These are phyloP conservation scores for Phaseolus lunatus DNA, from an alignment of 306 rosid genomes.

Conservation along the genomic window DNA sequence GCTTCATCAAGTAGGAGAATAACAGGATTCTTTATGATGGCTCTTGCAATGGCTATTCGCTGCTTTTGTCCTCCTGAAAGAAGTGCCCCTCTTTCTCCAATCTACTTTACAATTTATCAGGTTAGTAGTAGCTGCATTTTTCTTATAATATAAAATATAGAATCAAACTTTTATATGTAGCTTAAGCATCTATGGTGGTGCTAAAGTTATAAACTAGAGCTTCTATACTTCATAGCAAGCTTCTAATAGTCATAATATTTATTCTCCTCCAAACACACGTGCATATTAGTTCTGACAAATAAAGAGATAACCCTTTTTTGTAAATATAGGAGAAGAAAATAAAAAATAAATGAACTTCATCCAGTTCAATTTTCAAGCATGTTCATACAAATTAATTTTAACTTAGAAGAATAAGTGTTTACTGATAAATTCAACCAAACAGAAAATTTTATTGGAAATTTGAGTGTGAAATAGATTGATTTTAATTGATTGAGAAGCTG, in stretches of 20 bases:
- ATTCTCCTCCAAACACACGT: neutral
- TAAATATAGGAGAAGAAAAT: neutral
- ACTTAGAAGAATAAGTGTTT: neutral
- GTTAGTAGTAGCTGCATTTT: neutral
- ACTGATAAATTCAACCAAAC: neutral
- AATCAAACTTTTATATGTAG: neutral
- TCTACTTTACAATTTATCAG: conserved; percentile 49
- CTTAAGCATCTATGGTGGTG: neutral
- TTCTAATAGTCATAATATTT: neutral
- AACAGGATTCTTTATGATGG: conserved; percentile 84
- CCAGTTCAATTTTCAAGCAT: neutral
- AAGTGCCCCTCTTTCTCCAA: conserved; percentile 91
- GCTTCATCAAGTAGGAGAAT: conserved; percentile 98
- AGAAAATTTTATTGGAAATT: neutral
- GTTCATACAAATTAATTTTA: neutral
- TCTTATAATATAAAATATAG: conserved; percentile 6
- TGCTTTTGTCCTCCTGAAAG: conserved; percentile 98
- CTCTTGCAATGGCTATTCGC: conserved; percentile 92
- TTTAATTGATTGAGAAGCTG: too few relatives aligned
- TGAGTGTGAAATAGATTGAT: neutral
- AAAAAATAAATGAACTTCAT: neutral
- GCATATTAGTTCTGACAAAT: neutral
- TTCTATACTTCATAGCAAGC: neutral
- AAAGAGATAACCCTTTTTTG: neutral
- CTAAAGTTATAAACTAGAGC: neutral